Evolutionary conservation across 768 basidiomycete species (phyloP).

Genomic region (Stropharia rugosoannulata): DNA sequence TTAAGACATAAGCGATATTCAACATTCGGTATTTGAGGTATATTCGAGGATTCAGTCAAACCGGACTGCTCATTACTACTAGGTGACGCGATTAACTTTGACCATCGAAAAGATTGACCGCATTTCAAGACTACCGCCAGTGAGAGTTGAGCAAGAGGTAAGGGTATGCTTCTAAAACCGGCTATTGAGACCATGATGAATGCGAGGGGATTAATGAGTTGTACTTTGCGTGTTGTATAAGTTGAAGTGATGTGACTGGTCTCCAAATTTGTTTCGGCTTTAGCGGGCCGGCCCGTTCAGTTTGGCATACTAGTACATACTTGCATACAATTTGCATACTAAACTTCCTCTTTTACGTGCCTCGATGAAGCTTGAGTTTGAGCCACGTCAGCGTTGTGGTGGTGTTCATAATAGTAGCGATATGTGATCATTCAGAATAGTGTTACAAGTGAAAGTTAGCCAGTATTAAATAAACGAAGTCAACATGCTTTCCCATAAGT

Average conservation of each 20-base stretch:
- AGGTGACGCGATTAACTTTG: conserved; percentile 37
- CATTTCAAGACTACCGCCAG: conserved; percentile 76
- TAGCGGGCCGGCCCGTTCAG: too few relatives aligned
- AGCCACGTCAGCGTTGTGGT: too few relatives aligned
- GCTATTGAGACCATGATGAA: conserved; percentile 23
- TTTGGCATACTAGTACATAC: too few relatives aligned
- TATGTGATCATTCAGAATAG: background rate
- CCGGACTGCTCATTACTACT: background rate
- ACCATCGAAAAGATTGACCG: conserved; percentile 89
- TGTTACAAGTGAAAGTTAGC: background rate
- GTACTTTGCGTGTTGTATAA: too few relatives aligned
- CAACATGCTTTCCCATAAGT: background rate
- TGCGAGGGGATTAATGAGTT: background rate
- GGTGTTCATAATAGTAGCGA: too few relatives aligned
- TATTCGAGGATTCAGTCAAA: conserved; percentile 10
- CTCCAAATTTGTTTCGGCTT: background rate
- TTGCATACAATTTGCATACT: too few relatives aligned
- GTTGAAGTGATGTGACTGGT: too few relatives aligned
- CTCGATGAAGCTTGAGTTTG: too few relatives aligned
- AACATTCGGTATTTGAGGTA: conserved; percentile 26
- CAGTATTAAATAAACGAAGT: background rate
- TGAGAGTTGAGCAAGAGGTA: conserved; percentile 70
- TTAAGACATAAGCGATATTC: conserved; percentile 81
- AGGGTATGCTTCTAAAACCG: conserved; percentile 45
- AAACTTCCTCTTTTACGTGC: too few relatives aligned